Evolutionary conservation across 2,329 filamentous ascomycete genomes (phyloP).

Genomic region (Triangularia setosa): DNA sequence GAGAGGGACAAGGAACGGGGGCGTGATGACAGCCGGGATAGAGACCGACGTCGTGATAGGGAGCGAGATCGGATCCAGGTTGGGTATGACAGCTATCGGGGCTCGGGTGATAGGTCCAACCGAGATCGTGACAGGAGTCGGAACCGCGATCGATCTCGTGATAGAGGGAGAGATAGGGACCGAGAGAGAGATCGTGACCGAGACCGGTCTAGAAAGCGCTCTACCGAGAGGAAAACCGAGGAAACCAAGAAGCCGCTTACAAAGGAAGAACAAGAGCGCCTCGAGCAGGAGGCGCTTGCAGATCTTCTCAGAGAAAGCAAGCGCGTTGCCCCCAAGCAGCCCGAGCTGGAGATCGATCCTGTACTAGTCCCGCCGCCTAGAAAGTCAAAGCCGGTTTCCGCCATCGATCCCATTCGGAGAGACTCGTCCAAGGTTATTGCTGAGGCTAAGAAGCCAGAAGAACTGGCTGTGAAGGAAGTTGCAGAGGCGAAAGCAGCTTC

Average conservation of each 20-base stretch:
- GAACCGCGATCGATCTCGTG: slow-evolving; percentile 32
- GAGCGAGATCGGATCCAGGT: slow-evolving; percentile 28
- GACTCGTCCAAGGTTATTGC: slow-evolving; percentile 40
- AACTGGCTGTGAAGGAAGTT: slow-evolving; percentile 19
- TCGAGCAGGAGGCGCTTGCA: slow-evolving; percentile 56
- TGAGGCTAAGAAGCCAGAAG: slow-evolving; percentile 37
- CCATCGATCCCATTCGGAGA: slow-evolving; percentile 53
- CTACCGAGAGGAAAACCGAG: slow-evolving; percentile 37
- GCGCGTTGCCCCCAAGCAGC: slow-evolving; percentile 44
- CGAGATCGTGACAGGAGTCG: slow-evolving; percentile 29
- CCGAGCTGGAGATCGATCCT: slow-evolving; percentile 54
- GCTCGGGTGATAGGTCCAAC: slow-evolving; percentile 31
- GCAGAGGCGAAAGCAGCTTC: slow-evolving; percentile 3
- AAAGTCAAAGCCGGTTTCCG: slow-evolving; percentile 51
- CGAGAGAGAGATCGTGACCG: slow-evolving; percentile 30
- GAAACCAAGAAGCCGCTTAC: slow-evolving; percentile 52
- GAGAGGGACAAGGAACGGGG: slow-evolving; percentile 34
- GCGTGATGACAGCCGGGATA: slow-evolving; percentile 34
- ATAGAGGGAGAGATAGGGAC: slow-evolving; percentile 31
- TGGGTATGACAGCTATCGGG: slow-evolving; percentile 27
- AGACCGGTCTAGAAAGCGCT: slow-evolving; percentile 35
- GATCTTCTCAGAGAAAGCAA: slow-evolving; percentile 59
- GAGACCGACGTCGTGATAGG: slow-evolving; percentile 33
- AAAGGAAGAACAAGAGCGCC: slow-evolving; percentile 53
- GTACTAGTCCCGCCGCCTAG: slow-evolving; percentile 52